Percentiles rank a stretch among this genome's conserved stretches.
Evolutionary conservation across 2,329 filamentous ascomycete species (phyloP).

Genomic region (Aspergillus viridinutans): DNA sequence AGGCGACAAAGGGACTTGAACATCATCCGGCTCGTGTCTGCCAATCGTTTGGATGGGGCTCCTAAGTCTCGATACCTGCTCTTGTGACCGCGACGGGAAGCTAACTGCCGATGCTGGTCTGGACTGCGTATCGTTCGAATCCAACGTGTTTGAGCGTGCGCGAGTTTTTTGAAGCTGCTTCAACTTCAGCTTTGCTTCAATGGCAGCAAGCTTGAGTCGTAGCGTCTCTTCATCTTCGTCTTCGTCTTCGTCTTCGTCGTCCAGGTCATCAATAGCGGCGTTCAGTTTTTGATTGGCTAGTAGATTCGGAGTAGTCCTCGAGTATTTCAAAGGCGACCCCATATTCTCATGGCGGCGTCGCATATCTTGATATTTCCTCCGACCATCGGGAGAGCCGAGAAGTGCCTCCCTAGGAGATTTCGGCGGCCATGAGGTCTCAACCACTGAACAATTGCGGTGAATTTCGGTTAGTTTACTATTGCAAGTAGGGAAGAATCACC

Average conservation of each 20-base stretch:
- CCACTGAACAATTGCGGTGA: conserved; percentile 26
- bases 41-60: conserved; percentile 10
- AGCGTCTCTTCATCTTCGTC: conserved; percentile 87
- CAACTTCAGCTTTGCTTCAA: conserved; percentile 80
- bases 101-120: conserved; percentile 24
- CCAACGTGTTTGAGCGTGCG: conserved; percentile 20
- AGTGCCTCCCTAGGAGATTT: conserved; percentile 60
- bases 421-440: conserved; percentile 56
- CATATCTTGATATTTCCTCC: conserved; percentile 67
- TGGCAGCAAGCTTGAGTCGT: conserved; percentile 78
- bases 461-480: conserved; percentile 5
- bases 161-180: conserved; percentile 72
- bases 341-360: conserved; percentile 64
- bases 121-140: conserved; percentile 13
- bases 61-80: conserved; percentile 12
- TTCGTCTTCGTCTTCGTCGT: conserved; percentile 70
- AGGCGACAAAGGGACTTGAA: conserved; percentile 77
- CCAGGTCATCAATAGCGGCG: conserved; percentile 40
- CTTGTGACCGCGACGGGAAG: conserved; percentile 18
- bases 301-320: conserved; percentile 40
- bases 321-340: conserved; percentile 59
- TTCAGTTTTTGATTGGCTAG: conserved; percentile 29
- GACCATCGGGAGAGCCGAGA: conserved; percentile 70
- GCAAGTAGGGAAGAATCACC: neutral
- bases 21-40: conserved; percentile 25